Percentiles rank a stretch among this genome's conserved stretches.
These are phyloP conservation scores for Nicotiana otophora DNA, from an alignment of 257 asterid species.

Conservation along the genomic window DNA sequence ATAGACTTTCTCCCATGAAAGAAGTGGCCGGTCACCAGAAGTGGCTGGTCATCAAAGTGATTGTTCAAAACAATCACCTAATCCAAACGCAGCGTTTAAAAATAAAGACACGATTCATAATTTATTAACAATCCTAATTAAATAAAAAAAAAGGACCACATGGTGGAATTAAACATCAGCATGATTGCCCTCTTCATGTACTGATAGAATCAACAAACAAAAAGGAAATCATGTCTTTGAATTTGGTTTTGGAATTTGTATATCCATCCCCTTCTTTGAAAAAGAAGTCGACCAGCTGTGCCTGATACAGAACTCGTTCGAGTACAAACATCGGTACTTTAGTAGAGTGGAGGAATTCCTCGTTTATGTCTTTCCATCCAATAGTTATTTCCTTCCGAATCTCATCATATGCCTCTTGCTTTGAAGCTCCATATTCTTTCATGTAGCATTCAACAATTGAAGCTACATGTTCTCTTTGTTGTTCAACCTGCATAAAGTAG, in stretches of 20 bases:
- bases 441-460: too few relatives aligned
- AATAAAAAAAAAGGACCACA: not conserved
- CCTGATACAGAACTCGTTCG: not conserved
- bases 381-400: not conserved
- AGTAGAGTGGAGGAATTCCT: not conserved
- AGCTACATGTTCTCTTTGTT: too few relatives aligned
- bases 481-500: not conserved
- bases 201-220: not conserved
- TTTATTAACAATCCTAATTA: too few relatives aligned
- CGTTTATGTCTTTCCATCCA: constrained; percentile 9
- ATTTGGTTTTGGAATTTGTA: constrained; percentile 2
- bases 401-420: not conserved
- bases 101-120: too few relatives aligned
- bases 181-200: not conserved
- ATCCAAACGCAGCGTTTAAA: too few relatives aligned
- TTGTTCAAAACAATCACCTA: too few relatives aligned
- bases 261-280: constrained; percentile 9
- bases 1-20: too few relatives aligned
- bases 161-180: not conserved
- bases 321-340: not conserved
- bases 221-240: not conserved
- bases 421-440: not conserved
- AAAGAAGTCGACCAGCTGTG: not conserved
- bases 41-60: too few relatives aligned
- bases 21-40: too few relatives aligned